Percentiles rank a stretch among this genome's conserved stretches.
Conservation (phyloP, 768 basidiomycete species). For the Cyclocybe aegerita region DNA sequence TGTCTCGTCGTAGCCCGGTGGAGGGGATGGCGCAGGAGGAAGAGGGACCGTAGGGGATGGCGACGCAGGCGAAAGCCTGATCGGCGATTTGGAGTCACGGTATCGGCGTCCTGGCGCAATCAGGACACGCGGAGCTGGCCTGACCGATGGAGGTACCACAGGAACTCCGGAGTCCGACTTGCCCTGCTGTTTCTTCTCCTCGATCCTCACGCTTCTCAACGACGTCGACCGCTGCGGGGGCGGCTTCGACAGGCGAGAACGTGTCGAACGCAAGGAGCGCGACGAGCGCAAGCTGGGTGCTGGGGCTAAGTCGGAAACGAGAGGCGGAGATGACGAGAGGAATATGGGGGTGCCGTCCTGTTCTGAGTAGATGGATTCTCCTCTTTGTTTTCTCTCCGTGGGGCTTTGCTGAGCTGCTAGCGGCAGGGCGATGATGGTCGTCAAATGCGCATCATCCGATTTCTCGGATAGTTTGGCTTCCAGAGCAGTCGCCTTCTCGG, state of each 20-base stretch:
- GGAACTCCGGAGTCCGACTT: too few species aligned
- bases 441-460: neutral
- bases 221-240: too few species aligned
- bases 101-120: too few species aligned
- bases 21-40: too few species aligned
- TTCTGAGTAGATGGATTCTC: slow-evolving; percentile 27
- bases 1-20: too few species aligned
- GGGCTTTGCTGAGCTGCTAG: neutral
- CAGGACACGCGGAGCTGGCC: too few species aligned
- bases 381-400: slow-evolving; percentile 9
- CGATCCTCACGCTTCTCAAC: too few species aligned
- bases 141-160: too few species aligned
- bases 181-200: too few species aligned
- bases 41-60: too few species aligned
- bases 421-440: slow-evolving; percentile 4
- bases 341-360: slow-evolving; percentile 18
- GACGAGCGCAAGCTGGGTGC: slow-evolving; percentile 1
- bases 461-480: neutral
- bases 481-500: slow-evolving; percentile 14
- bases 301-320: slow-evolving; percentile 22
- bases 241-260: neutral
- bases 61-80: too few species aligned
- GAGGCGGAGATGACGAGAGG: slow-evolving; percentile 27
- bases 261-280: neutral
- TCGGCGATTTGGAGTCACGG: too few species aligned